Evolutionary conservation across 2,329 filamentous ascomycete species (phyloP), one percentile per base, ranked within the genome.

Genomic region (Phaeosphaeria sp.): DNA sequence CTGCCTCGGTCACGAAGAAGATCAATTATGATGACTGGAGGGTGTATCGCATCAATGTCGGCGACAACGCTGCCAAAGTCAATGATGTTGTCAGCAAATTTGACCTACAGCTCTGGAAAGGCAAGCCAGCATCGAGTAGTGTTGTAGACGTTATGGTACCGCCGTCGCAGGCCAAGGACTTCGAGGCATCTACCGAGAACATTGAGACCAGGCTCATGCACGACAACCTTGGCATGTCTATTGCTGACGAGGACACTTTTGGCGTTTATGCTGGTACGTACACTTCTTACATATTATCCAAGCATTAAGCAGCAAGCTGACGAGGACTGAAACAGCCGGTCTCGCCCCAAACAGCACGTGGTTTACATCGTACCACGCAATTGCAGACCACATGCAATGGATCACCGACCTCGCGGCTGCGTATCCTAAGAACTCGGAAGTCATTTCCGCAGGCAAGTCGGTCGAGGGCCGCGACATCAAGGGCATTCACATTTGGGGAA

Each of bases 401-500:
- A 58, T 77, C 30, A 66, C 63, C 7, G 74, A 77, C 46, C 72
- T 78, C 18, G 70, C 68, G 6, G 70, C 71, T 43, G 71, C 72
- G 2, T 75, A 74, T 48, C 74, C 75, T 30, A 62, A 52, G n/a
- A 77, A 77, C 42, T 48, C 73, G 2, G 72, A 78, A 59, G 66
- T 75, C 20, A 62, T 78, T 22, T 65, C 65, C 3, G 73, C 73
- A 15, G 75, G 75, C 50, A 74, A 74, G 42, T 77, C 75, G 1
- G 52, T 69, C 11, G 65, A 77, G 27, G 74, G 74, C n/a, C 75
- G 74, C 21, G 72, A 76, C 51, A 73, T 78, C 53, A 69, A 66
- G 22, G 75, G 75, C 7, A 77, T 78, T 50, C 74, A 78, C 43
- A 77, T 78, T 54, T 78, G 72, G 72, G 75, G 75, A 18, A 72